Evolutionary conservation across 2,329 filamentous ascomycete species (phyloP).

Genomic region (Colletotrichum lini): DNA sequence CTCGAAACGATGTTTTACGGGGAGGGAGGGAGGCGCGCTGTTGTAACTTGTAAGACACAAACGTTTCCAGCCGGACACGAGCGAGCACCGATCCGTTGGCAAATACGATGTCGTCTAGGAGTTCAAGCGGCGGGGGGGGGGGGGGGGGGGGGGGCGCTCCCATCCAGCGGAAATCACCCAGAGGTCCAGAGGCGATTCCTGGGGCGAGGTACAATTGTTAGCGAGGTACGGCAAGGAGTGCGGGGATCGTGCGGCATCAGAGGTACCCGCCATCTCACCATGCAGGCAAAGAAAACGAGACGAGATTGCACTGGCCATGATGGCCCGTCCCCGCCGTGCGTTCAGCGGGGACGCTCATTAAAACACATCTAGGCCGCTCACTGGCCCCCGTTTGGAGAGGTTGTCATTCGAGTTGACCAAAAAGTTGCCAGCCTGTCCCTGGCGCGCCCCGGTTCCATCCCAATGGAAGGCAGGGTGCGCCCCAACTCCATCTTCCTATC

Average conservation of each 20-base stretch:
- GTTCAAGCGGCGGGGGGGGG: constrained; percentile 29
- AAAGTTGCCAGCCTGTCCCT: constrained; percentile 31
- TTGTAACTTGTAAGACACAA: neutral
- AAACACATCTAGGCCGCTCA: constrained; percentile 34
- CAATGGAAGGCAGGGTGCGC: constrained; percentile 31
- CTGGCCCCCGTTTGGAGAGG: neutral
- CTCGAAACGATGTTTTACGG: neutral
- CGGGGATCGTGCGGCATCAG: too few species aligned
- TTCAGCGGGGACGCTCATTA: constrained; percentile 36
- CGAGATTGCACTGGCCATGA: constrained; percentile 34
- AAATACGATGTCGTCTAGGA: constrained; percentile 39
- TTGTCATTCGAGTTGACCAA: neutral
- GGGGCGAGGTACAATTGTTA: constrained; percentile 1
- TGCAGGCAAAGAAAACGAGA: neutral
- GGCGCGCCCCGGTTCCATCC: constrained; percentile 20
- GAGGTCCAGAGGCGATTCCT: constrained; percentile 20
- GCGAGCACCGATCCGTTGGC: constrained; percentile 24
- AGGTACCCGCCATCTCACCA: neutral
- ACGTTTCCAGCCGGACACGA: neutral
- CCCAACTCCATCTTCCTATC: neutral
- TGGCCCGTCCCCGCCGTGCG: constrained; percentile 21
- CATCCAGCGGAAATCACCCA: constrained; percentile 37
- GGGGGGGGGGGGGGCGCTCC: constrained; percentile 23
- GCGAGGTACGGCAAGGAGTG: neutral
- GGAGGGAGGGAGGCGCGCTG: neutral